Evolutionary conservation across 148 eudicot species (phyloP), one percentile per base, ranked within the genome.

Genomic region (Pouteria glomerata): DNA sequence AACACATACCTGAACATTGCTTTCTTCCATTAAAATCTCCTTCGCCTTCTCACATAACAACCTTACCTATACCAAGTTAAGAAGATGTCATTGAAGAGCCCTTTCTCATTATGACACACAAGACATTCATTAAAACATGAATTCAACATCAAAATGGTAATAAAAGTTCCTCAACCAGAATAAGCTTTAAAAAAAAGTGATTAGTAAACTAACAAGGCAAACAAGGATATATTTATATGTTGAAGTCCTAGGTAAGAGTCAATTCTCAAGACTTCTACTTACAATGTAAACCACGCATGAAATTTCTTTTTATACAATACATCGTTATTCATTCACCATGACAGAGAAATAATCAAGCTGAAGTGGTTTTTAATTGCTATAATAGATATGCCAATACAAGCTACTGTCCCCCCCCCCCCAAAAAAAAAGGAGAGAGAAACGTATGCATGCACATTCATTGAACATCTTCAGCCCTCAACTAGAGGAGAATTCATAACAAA

Each of bases 11-110:
- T 93, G 98, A 76, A 93, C 98, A 79, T 93, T 93, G 84, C 98
- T 93, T 82, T 93, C 98, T 63, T 88, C 85, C 97, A 93, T 90
- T 61, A 93, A 74, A 52, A 93, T 89, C 81, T 93, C 98, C 85
- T 93, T 93, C 23, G 97, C 98, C 84, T 93, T 93, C 71, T 90
- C 95, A 68, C 98, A 93, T 70, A 93, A 74, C 6, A 55, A 78
- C 81, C 88, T 84, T 42, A 93, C 98, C 98, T 93, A 73, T 77
- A 77, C 41, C 57, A 71, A 5, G 30, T 44, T 72, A 55, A 21
- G 27, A 62, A 69, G 57, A 57, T 33, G 44, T 64, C 67, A 55
- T 33, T 39, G 27, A 63, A 70, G 34, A 56, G 57, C 8, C 12
- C 34, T 56, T 19, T 37, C 47, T 4, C 37, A 27, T 21, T 15